Evolutionary conservation across 2,329 filamentous ascomycete species (phyloP), one percentile per base, ranked within the genome.

Genomic region (Dactylellina sp.): DNA sequence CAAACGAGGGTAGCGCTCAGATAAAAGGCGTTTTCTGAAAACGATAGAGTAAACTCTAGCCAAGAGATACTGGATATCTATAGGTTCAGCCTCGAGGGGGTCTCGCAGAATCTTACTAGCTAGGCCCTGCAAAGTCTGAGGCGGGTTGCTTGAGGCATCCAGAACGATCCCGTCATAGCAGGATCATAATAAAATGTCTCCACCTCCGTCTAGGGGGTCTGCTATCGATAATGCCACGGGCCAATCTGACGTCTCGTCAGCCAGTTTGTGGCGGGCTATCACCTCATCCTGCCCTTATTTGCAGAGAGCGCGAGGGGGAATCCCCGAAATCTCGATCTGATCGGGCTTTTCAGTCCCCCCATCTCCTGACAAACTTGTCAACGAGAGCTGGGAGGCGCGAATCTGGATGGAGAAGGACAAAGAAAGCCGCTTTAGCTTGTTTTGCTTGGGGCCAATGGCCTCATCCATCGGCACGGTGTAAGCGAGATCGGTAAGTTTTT

Each of bases 291-390:
- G 25, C 7, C 39, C 22, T 7, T 42, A 11, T 44, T 24, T 9
- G 9, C 11, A 22, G 32, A 2, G 16, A 4, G 5, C 32, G 20
- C 2, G 32, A 16, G 37, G 16, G 40, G 53, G 53, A 16, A 18
- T 44, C 53, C 39, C 50, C 50, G 49, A 60, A 64, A 64, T 64
- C 60, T 72, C 66, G 66, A 72, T 72, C 66, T 39, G 66, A 72
- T 64, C 66, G 66, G 53, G 44, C 11, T 40, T 28, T 49, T 47
- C n/a, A n/a, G n/a, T n/a, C n/a, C 20, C 35, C 16, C 47, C 55
- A 37, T 70, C 25, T 18, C 11, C 32, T 35, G 46, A 59, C 32
- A 49, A 66, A 35, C 22, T 25, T 22, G n/a, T n/a, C n/a, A n/a
- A n/a, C n/a, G 20, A 11, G 9, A 42, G 35, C 53, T 59, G 55